Evolutionary conservation across 2,329 filamentous ascomycete species (phyloP), one percentile per base, ranked within the genome.

Genomic region (Pseudocercospora pini-densiflorae): DNA sequence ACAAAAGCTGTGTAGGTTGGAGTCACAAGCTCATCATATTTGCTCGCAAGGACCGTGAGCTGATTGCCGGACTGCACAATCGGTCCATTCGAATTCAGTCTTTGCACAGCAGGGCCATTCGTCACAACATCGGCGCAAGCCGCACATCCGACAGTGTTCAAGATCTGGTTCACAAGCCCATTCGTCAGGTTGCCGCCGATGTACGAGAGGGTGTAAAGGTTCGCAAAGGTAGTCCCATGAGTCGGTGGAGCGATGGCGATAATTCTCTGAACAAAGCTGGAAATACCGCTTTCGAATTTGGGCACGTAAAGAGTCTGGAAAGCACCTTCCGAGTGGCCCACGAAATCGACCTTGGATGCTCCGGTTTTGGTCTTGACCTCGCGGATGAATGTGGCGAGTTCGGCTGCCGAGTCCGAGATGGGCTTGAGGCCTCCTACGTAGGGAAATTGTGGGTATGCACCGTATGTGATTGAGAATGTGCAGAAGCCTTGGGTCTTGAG

Each of bases 381-480:
- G 3, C 65, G 65, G 3, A 73, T 61, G 51, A 73, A 73, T 7
- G 60, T 27, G 6, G 69, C 71, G 24, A 73, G 64, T n/a, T 73
- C 63, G 5, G 33, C 40, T n/a, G 69, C 60, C 1, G 70, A 72
- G 12, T 65, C 61, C 40, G 54, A 33, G 54, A 73, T 70, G 36
- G 67, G 67, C 47, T 70, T 59, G 9, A 72, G 68, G 10, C 71
- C 71, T 19, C 71, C 71, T 12, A 72, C 66, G 62, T 67, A 70
- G 8, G 70, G 66, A 23, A 69, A 70, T 5, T 23, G 59, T 5
- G 59, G 60, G 57, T 71, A 71, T 27, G 58, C 71, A 29, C 71
- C 71, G 36, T 73, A 72, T 31, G 71, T 73, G 29, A 69, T 69
- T 47, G 66, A 69, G 64, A 73, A 73, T 16, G 71, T 72, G 61